A percentile compares a stretch with the other conserved stretches of the same genome.
phyloP scores from a whole-genome alignment of 1,284 basidiomycete species.

The Schizophyllum amplum region DNA sequence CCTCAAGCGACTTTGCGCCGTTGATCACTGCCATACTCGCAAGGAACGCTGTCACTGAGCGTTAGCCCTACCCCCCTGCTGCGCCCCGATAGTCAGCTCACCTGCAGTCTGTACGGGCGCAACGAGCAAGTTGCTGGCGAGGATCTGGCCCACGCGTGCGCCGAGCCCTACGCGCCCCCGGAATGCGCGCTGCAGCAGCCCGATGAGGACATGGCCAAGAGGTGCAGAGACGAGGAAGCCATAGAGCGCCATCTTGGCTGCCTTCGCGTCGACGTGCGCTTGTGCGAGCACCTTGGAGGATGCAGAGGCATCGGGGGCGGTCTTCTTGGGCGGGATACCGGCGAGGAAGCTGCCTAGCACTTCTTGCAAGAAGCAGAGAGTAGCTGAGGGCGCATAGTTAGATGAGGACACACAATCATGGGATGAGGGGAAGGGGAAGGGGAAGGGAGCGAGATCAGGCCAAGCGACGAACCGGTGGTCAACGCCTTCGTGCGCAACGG shows the following conservation, averaged over 20 bases:
- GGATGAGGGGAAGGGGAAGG: slow-evolving; percentile 1
- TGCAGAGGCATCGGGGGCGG: slow-evolving; percentile 45
- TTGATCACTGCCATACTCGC: slow-evolving; percentile 81
- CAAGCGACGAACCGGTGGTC: slow-evolving; percentile 45
- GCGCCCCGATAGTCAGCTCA: slow-evolving; percentile 30
- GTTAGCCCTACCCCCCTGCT: not conserved
- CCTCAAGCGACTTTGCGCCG: slow-evolving; percentile 63
- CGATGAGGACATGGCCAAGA: slow-evolving; percentile 67
- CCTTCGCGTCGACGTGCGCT: slow-evolving; percentile 52
- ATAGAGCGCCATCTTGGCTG: slow-evolving; percentile 78
- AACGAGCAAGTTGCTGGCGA: slow-evolving; percentile 73
- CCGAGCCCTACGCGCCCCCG: slow-evolving; percentile 63
- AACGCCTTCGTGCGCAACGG: slow-evolving; percentile 71
- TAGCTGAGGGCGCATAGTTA: slow-evolving; percentile 29
- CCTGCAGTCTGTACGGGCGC: slow-evolving; percentile 71
- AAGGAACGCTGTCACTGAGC: slow-evolving; percentile 45
- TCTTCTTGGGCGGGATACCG: slow-evolving; percentile 40
- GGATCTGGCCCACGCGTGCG: slow-evolving; percentile 66
- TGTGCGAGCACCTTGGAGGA: slow-evolving; percentile 45
- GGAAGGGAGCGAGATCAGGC: no score
- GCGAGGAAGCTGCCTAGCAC: slow-evolving; percentile 69
- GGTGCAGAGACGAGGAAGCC: slow-evolving; percentile 78
- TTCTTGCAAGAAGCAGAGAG: slow-evolving; percentile 73
- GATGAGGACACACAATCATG: not conserved
- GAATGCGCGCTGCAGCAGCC: slow-evolving; percentile 67